Evolutionary conservation across 208 protist genomes (phyloP), one percentile per base, ranked within the genome.

Genomic region (Leptomonas pyrrhocoris): DNA sequence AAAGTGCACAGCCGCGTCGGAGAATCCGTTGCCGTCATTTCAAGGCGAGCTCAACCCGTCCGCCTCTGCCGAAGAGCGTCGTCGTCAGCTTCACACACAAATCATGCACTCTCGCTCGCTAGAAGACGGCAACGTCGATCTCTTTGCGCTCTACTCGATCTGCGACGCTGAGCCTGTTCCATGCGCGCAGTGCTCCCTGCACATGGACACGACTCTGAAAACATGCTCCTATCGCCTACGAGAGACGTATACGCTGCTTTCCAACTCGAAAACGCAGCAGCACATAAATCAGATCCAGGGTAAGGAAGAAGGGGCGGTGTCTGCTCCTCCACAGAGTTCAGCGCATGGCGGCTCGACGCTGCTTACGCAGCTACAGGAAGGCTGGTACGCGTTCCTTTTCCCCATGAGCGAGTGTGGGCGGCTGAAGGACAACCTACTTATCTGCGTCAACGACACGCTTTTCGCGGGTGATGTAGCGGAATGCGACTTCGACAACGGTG

Each of bases 321-420:
- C n/a, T n/a, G n/a, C n/a, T n/a, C n/a, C n/a, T n/a, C n/a, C n/a
- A n/a, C n/a, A n/a, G n/a, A n/a, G n/a, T n/a, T n/a, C 11, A 18
- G 23, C 40, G 36, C 11, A 65, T 40, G 28, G 19, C 18, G 16
- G 23, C 9, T 62, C 57, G 31, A 40, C 58, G 15, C 27, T 54
- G 40, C 27, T 65, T 0, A 27, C 1, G 12, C 25, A 31, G 21
- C n/a, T 59, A 43, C 53, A 63, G 23, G 25, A 27, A 5, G 54
- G 70, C 36, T 73, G 67, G 72, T 67, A 87, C 51, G 74, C 64
- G 38, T 82, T 90, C 30, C 74, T 89, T 54, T 94, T 94, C 38
- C 88, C 88, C 21, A 73, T 94, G 50, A 94, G 85, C 58, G 85
- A 82, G 58, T 90, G 85, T 51, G 74, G 73, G 2, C 63, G 68